Conservation (phyloP, 163 green algal genomes). For the Scenedesmus sp. region DNA sequence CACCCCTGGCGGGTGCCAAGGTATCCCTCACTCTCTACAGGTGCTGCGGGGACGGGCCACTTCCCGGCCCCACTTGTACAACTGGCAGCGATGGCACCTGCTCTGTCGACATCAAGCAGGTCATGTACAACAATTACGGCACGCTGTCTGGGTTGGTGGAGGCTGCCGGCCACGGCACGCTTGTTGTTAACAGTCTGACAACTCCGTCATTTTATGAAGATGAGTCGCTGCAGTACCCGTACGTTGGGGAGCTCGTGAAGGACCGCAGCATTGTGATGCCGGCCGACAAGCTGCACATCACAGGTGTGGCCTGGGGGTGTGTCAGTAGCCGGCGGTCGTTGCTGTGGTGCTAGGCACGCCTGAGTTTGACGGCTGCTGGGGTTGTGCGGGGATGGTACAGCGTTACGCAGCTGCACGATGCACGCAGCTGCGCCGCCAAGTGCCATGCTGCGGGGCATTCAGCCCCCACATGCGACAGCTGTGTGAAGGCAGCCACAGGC, state of each 20-base stretch:
- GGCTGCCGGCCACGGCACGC: background rate
- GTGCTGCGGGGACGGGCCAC: background rate
- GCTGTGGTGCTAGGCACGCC: background rate
- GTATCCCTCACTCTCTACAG: background rate
- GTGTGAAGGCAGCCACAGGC: too few species aligned
- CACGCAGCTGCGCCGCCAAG: too few species aligned
- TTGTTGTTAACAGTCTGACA: background rate
- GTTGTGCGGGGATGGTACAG: too few species aligned
- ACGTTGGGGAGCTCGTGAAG: slow-evolving; percentile 13
- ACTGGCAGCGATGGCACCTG: slow-evolving; percentile 38
- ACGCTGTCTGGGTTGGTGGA: background rate
- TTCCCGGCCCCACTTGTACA: slow-evolving; percentile 1
- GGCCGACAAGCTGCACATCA: slow-evolving; percentile 50
- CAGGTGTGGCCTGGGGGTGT: background rate
- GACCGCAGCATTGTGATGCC: slow-evolving; percentile 53
- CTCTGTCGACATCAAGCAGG: background rate
- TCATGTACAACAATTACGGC: background rate
- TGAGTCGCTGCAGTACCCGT: slow-evolving; percentile 17
- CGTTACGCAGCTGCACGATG: too few species aligned
- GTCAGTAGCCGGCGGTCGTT: background rate
- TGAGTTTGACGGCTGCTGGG: too few species aligned
- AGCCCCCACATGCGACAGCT: too few species aligned
- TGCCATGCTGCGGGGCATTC: too few species aligned
- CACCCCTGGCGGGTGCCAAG: slow-evolving; percentile 17
- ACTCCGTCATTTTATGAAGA: slow-evolving; percentile 15